Percentiles rank a stretch among this genome's conserved stretches.
These are phyloP conservation scores for Aulographum hederae DNA, from an alignment of 2,329 filamentous ascomycete species.

Conservation along the genomic window DNA sequence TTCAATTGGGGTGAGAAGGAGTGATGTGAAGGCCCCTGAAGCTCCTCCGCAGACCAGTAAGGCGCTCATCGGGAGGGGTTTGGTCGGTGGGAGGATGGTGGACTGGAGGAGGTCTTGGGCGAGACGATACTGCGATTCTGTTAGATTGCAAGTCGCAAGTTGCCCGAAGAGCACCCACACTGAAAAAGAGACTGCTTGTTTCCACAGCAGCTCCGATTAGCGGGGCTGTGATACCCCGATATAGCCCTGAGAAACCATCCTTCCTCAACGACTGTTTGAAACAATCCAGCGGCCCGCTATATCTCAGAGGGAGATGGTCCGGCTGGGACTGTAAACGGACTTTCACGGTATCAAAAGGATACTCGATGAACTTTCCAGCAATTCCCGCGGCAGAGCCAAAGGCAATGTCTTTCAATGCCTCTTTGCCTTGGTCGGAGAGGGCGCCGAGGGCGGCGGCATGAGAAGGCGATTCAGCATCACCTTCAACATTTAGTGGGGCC, in stretches of 20 bases:
- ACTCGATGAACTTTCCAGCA: constrained; percentile 90
- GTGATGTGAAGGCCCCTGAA: constrained; percentile 73
- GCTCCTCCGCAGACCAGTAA: constrained; percentile 69
- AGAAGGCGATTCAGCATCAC: no score
- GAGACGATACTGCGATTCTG: constrained; percentile 22
- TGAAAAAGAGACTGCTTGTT: constrained; percentile 83
- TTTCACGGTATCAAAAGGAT: constrained; percentile 97
- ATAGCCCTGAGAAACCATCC: constrained; percentile 68
- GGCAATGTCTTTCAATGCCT: constrained; percentile 68
- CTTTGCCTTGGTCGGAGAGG: constrained; percentile 20
- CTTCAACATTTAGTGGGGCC: no score
- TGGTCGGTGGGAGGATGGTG: constrained; percentile 33
- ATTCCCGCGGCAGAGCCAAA: constrained; percentile 87
- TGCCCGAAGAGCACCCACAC: constrained; percentile 25
- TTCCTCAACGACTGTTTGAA: constrained; percentile 68
- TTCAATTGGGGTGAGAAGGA: constrained; percentile 87
- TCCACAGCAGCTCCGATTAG: constrained; percentile 82
- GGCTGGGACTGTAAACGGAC: constrained; percentile 94
- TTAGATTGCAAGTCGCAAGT: constrained; percentile 8
- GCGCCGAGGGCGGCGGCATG: neutral
- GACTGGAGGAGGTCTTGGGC: constrained; percentile 43
- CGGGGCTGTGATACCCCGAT: constrained; percentile 83
- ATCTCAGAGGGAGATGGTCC: constrained; percentile 61
- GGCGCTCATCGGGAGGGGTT: constrained; percentile 53
- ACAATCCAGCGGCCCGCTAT: constrained; percentile 79